Evolutionary conservation across 768 basidiomycete genomes (phyloP).

Genomic region (Suillus ampliporus): DNA sequence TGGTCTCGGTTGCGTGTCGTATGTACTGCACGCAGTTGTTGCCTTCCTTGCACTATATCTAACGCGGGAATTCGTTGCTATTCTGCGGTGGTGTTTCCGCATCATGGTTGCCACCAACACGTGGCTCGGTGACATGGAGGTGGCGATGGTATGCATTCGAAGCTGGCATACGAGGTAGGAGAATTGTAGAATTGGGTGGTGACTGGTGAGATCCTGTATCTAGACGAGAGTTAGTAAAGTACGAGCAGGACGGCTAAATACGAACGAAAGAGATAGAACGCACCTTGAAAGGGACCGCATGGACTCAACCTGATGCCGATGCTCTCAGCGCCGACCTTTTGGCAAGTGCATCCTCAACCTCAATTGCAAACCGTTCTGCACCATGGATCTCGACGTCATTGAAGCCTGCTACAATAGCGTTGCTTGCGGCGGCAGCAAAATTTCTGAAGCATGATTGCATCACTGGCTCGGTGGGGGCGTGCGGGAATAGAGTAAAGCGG

Average conservation of each 20-base stretch:
- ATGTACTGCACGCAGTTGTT: slow-evolving; percentile 7
- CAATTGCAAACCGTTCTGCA: slow-evolving; percentile 47
- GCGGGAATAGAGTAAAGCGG: slow-evolving; percentile 32
- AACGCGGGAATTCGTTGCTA: slow-evolving; percentile 32
- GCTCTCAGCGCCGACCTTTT: slow-evolving; percentile 49
- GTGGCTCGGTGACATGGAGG: too few species aligned
- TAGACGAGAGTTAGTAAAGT: slow-evolving; percentile 20
- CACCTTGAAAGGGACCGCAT: slow-evolving; percentile 43
- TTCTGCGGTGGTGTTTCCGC: slow-evolving; percentile 13
- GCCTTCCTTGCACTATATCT: slow-evolving; percentile 26
- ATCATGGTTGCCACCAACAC: too few species aligned
- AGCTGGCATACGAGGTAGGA: slow-evolving; percentile 37
- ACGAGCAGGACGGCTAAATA: too few species aligned
- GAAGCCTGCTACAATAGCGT: slow-evolving; percentile 62
- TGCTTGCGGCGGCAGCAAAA: slow-evolving; percentile 55
- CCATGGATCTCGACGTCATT: slow-evolving; percentile 55
- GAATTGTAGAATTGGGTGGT: slow-evolving; percentile 44
- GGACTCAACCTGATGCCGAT: slow-evolving; percentile 51
- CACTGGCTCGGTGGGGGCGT: slow-evolving; percentile 46
- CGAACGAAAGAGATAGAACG: slow-evolving; percentile 12
- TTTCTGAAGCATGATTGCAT: slow-evolving; percentile 49
- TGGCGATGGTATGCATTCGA: slow-evolving; percentile 36
- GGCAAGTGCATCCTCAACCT: slow-evolving; percentile 47
- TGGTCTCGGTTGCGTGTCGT: slow-evolving; percentile 1
- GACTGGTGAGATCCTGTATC: slow-evolving; percentile 41